Percentiles rank a stretch among this genome's conserved stretches.
phyloP scores from a whole-genome alignment of 768 basidiomycete species.

The Guyanaporus albipodus region DNA sequence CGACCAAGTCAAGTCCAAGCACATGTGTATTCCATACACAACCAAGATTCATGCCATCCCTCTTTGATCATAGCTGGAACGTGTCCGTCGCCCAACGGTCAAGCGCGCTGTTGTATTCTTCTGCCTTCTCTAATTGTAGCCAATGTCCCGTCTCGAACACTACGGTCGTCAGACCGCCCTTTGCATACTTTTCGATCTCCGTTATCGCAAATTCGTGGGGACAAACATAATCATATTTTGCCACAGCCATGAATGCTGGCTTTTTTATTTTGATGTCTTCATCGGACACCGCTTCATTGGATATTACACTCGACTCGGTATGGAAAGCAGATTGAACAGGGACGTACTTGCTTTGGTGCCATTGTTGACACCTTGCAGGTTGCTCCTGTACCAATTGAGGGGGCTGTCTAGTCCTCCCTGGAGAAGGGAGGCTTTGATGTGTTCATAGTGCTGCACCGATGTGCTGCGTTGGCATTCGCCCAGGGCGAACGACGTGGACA shows the following conservation, averaged over 20 bases:
- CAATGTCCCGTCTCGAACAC: constrained; percentile 40
- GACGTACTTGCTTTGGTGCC: constrained; percentile 29
- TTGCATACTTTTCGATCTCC: constrained; percentile 26
- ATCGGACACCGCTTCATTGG: constrained; percentile 18
- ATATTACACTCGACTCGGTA: neutral
- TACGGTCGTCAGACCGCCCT: constrained; percentile 26
- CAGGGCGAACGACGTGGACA: neutral
- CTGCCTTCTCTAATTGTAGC: constrained; percentile 32
- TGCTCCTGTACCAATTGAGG: constrained; percentile 37
- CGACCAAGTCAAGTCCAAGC: neutral
- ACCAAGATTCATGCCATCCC: constrained; percentile 1
- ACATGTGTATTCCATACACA: neutral
- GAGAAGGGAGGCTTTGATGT: constrained; percentile 25
- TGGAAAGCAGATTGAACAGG: neutral
- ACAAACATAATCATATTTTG: constrained; percentile 34
- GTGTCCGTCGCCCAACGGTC: constrained; percentile 29
- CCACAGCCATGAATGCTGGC: constrained; percentile 38
- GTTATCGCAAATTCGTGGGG: constrained; percentile 21
- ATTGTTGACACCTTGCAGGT: constrained; percentile 26
- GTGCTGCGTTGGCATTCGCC: neutral
- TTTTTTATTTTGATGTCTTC: constrained; percentile 28
- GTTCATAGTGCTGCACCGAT: constrained; percentile 26
- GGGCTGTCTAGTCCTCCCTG: constrained; percentile 33
- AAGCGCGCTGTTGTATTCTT: constrained; percentile 35
- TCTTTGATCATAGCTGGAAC: constrained; percentile 12